Evolutionary conservation across 202 grass and related monocot genomes (phyloP), one percentile per base, ranked within the genome.

Genomic region (Brachypodium distachyon): DNA sequence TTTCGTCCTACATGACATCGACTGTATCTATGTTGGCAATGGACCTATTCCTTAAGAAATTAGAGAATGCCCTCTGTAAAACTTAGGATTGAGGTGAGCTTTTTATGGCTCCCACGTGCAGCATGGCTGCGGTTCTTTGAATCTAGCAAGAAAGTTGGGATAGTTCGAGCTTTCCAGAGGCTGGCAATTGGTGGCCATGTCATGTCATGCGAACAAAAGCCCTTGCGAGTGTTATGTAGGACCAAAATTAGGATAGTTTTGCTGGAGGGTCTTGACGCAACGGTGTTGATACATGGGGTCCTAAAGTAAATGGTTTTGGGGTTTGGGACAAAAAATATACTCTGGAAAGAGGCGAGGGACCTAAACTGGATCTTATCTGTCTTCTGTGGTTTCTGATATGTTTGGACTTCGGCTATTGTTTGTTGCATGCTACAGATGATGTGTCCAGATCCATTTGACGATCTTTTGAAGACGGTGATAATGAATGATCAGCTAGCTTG

Each of bases 401-500:
- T 19, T 68, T 58, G 7, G 27, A 70, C 75, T 1, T 3, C 7
- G 38, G 40, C 44, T 61, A 13, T 83, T 77, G n/a, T 34, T 49
- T 25, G 12, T 84, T 77, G 25, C 10, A 77, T 77, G 21, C 43
- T 82, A 39, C 87, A 99, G 96, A 87, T 84, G 67, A 91, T 90
- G 87, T 96, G 92, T 77, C 43, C 82, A 71, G 83, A 93, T 72
- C 82, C 82, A 61, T 96, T 99, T 81, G 96, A 88, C 83, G 83
- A 96, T 55, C 91, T 99, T 60, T 68, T 99, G 85, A 96, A 95
- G 81, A 90, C 88, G 58, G 92, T 99, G 48, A 86, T 88, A 56
- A 99, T 89, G 85, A 99, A 93, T 76, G 85, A 99, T 63, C 96
- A 91, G 32, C 85, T 93, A 75, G 67, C 78, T 38, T 99, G 96